Evolutionary conservation across 1,139 yeast species (phyloP), one percentile per base, ranked within the genome.

Genomic region (Yamadazyma diddensiae): DNA sequence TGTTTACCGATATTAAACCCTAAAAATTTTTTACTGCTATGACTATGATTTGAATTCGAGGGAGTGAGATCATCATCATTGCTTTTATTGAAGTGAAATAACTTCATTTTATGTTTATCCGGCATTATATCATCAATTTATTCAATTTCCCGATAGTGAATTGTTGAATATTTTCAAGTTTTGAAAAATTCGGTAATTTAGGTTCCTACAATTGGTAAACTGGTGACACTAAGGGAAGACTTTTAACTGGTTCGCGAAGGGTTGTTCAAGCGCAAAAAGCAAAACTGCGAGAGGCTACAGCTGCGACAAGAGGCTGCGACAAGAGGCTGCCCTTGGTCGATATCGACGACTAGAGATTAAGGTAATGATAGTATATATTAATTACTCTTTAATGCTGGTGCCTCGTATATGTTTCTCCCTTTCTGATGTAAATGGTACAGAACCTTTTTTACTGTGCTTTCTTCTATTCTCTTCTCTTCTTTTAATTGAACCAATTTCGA

Each of bases 331-430:
- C 20, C 20, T 18, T 18, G 6, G 9, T 6, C 6, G 8, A 18
- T 18, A 18, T 18, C 8, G 20, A 18, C 20, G 6, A 18, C 6
- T 6, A 18, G 20, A 18, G 20, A 8, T 21, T n/a, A n/a, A 21
- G 12, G 6, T 8, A 7, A 21, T 21, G 23, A 8, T n/a, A 6
- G n/a, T 21, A n/a, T 21, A 18, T 18, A 18, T 21, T 12, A 35
- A 29, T 27, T 49, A 46, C 12, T 69, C 70, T 46, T 81, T 76
- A 47, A 84, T 76, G 4, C 87, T 94, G 26, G 83, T 77, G 5
- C 94, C 94, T 34, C 88, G 71, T 47, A 92, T 80, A 55, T 88
- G 97, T 62, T 83, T 86, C 51, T 79, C 79, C 47, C 95, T 77
- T 58, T 88, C 97, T 15, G 82, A 65, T 26, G 65, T 65, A 50